These are phyloP conservation scores for Rhynchosporium secalis DNA, from an alignment of 2,329 filamentous ascomycete genomes.

Conservation along the genomic window DNA sequence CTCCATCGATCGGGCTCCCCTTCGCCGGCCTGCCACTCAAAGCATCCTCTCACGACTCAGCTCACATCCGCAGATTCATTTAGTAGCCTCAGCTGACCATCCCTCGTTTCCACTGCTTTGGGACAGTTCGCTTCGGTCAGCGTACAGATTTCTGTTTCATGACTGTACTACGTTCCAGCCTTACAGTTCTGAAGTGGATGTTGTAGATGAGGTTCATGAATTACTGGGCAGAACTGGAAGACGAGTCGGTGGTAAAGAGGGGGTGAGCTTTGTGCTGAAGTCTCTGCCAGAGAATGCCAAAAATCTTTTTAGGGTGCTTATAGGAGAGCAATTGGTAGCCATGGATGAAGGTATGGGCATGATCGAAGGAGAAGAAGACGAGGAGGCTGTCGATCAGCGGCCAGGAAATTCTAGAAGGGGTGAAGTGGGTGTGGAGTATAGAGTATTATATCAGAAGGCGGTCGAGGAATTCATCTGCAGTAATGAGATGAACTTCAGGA, in stretches of 20 bases:
- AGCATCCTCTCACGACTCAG: slow-evolving; percentile 74
- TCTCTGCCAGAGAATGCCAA: slow-evolving; percentile 90
- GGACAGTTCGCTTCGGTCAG: slow-evolving; percentile 81
- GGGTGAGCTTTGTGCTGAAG: slow-evolving; percentile 86
- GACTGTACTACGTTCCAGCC: slow-evolving; percentile 88
- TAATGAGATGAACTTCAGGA: slow-evolving; percentile 93
- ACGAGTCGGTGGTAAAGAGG: slow-evolving; percentile 83
- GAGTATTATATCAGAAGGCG: slow-evolving; percentile 90
- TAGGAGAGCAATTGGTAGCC: slow-evolving; percentile 77
- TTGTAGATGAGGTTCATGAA: slow-evolving; percentile 87
- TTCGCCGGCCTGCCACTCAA: slow-evolving; percentile 72
- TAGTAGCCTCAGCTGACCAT: slow-evolving; percentile 83
- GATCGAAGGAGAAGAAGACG: slow-evolving; percentile 46
- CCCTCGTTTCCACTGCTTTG: slow-evolving; percentile 86
- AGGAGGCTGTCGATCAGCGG: slow-evolving; percentile 47
- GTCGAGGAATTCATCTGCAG: slow-evolving; percentile 96
- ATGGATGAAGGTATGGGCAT: slow-evolving; percentile 57
- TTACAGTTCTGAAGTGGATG: slow-evolving; percentile 72
- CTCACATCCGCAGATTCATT: slow-evolving; percentile 66
- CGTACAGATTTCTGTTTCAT: slow-evolving; percentile 87
- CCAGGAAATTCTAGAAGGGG: slow-evolving; percentile 23
- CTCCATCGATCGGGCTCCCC: slow-evolving; percentile 77
- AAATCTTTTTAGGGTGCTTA: slow-evolving; percentile 79
- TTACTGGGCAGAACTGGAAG: slow-evolving; percentile 79
- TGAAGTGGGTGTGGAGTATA: slow-evolving; percentile 77